Percentiles rank a stretch among this genome's conserved stretches.
Conservation (phyloP, 2,329 filamentous ascomycete species). For the Claviceps spartinae region DNA sequence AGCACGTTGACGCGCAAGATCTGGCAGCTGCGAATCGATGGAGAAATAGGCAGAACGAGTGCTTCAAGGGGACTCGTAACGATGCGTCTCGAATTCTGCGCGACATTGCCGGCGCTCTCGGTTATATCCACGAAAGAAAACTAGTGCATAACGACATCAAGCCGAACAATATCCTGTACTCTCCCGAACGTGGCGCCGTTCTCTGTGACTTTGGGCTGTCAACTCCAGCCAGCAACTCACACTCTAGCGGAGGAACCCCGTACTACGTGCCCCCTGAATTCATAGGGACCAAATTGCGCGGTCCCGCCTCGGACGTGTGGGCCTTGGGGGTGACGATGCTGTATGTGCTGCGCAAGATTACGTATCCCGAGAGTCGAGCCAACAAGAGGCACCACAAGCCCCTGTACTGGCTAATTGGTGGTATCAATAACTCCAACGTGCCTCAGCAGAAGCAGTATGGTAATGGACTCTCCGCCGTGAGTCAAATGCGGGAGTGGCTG, state of each 20-base stretch:
- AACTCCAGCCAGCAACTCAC: conserved; percentile 30
- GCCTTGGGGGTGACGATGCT: conserved; percentile 47
- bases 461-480: conserved; percentile 27
- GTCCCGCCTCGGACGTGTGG: conserved; percentile 44
- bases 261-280: conserved; percentile 51
- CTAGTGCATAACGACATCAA: conserved; percentile 51
- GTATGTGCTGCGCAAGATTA: conserved; percentile 41
- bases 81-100: conserved; percentile 40
- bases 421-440: conserved; percentile 31
- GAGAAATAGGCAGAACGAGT: conserved; percentile 32
- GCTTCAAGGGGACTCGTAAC: conserved; percentile 34
- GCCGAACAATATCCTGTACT: conserved; percentile 48
- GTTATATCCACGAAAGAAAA: conserved; percentile 40
- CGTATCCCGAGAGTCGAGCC: conserved; percentile 39
- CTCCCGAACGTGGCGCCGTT: conserved; percentile 41
- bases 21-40: conserved; percentile 35
- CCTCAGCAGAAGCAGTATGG: conserved; percentile 19
- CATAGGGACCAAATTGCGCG: conserved; percentile 39
- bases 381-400: conserved; percentile 32
- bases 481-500: conserved; percentile 45
- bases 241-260: conserved; percentile 41
- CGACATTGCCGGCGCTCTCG: conserved; percentile 39
- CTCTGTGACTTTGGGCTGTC: conserved; percentile 48
- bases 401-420: conserved; percentile 45
- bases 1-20: conserved; percentile 44